Evolutionary conservation across 139 green algal species (phyloP), one percentile per base, ranked within the genome.

Genomic region (Raphidocelis subcapitata): DNA sequence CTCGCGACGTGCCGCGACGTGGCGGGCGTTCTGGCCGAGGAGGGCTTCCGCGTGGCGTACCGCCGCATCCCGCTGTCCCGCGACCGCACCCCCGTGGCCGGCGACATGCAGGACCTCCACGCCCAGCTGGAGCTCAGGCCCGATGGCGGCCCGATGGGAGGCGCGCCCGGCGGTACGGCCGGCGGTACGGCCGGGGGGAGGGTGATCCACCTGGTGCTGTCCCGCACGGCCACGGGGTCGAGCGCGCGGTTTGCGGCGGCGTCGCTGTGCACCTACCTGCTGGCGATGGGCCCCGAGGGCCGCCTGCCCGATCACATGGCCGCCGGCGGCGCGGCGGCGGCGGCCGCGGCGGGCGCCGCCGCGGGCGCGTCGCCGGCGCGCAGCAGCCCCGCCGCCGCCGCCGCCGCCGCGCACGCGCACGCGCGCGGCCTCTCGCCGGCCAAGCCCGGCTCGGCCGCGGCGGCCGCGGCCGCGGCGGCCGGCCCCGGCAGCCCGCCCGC

Each of bases 21-120:
- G 20, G 72, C 72, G 16, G 60, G 47, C 44, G 33, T 67, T 56
- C 80, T 96, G 31, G 80, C 77, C 21, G 78, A 74, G 3, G 86
- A 88, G 52, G 90, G 91, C 26, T 94, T 80, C 80, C 68, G 84
- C 20, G 33, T 95, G 1, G 72, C 67, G 14, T 96, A 96, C 84
- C 67, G 81, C 32, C 81, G 92, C 54, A 85, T 96, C 41, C 92
- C 92, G 10, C 82, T 97, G 35, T 97, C 92, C 3, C 82, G 92
- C 10, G 90, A 97, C 74, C 85, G 92, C 79, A 97, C 88, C 2
- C 90, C 92, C 14, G 80, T 88, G 67, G 81, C 92, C 2, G 66
- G 67, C 0, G 92, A 97, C 83, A 67, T 97, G 51, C 80, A 90
- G 64, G 79, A 84, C 24, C 80, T 97, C 66, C 75, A 89, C 55